Conservation (phyloP, 2,329 filamentous ascomycete species). For the Aspergillus proliferans region DNA sequence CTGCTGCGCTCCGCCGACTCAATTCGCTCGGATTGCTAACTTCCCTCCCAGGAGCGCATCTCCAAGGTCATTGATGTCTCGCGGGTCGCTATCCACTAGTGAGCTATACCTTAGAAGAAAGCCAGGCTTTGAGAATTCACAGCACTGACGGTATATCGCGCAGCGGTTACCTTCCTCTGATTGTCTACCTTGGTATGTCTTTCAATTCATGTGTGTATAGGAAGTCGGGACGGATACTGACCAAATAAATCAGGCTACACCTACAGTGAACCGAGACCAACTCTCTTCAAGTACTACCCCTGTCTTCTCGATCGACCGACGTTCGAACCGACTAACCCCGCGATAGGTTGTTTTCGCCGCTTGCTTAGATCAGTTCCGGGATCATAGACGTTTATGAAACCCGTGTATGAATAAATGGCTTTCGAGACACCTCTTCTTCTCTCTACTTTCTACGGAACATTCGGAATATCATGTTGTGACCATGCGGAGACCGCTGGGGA, state of each 20-base stretch:
- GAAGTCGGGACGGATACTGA: conserved; percentile 11
- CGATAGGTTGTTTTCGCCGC: conserved; percentile 37
- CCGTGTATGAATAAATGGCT: background rate
- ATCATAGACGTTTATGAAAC: background rate
- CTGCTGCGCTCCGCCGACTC: conserved; percentile 1
- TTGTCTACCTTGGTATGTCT: conserved; percentile 82
- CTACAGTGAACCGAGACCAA: conserved; percentile 83
- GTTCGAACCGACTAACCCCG: conserved; percentile 10
- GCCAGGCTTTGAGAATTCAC: background rate
- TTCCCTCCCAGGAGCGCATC: conserved; percentile 74
- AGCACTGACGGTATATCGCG: conserved; percentile 13
- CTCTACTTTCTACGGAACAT: background rate
- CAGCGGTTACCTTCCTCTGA: conserved; percentile 92
- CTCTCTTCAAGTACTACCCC: conserved; percentile 58
- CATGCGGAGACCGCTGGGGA: background rate
- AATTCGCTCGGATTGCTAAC: conserved; percentile 8
- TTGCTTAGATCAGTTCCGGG: conserved; percentile 26
- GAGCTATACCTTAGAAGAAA: conserved; percentile 32
- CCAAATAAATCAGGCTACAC: conserved; percentile 64
- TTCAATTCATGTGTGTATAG: background rate
- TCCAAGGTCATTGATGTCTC: conserved; percentile 93
- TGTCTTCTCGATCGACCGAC: background rate
- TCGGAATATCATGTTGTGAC: background rate
- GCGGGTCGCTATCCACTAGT: conserved; percentile 93
- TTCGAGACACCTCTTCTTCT: background rate